These are phyloP conservation scores for Odonthalia washingtoniensis DNA, from an alignment of 31 red algal genomes.

Conservation along the genomic window DNA sequence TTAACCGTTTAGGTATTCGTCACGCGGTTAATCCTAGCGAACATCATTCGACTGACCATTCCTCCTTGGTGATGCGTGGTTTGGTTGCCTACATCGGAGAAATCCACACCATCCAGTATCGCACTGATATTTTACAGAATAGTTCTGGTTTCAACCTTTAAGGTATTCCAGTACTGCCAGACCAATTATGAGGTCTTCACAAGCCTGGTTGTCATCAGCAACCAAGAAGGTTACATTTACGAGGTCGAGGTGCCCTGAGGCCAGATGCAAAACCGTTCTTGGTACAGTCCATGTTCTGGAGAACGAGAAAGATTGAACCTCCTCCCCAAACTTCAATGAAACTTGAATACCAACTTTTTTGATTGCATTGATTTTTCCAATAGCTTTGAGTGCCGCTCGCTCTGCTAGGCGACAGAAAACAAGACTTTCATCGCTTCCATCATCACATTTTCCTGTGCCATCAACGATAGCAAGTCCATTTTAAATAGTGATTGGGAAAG, in stretches of 20 bases:
- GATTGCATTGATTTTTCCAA: conserved; percentile 45
- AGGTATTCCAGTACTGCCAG: conserved; percentile 43
- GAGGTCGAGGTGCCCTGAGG: conserved; percentile 39
- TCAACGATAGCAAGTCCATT: background rate
- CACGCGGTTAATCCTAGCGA: background rate
- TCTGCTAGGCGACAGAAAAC: background rate
- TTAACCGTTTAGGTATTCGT: too few relatives aligned
- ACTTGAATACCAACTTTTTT: conserved; percentile 19
- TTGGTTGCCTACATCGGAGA: conserved; percentile 2
- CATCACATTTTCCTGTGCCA: conserved; percentile 43
- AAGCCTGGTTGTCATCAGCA: conserved; percentile 39
- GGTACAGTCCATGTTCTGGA: conserved; percentile 41
- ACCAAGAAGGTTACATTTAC: conserved; percentile 44
- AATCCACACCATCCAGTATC: conserved; percentile 30
- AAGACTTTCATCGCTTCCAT: conserved; percentile 51
- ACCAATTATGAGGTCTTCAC: conserved; percentile 57
- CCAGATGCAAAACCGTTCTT: conserved; percentile 41
- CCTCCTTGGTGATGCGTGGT: background rate
- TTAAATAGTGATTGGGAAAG: background rate
- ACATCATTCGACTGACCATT: background rate
- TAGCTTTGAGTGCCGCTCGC: background rate
- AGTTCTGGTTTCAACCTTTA: conserved; percentile 4
- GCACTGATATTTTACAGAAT: conserved; percentile 1
- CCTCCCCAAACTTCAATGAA: conserved; percentile 27
- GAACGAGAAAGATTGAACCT: too few relatives aligned